Conservation (phyloP, 768 basidiomycete species). For the Austroboletus eburneus region DNA sequence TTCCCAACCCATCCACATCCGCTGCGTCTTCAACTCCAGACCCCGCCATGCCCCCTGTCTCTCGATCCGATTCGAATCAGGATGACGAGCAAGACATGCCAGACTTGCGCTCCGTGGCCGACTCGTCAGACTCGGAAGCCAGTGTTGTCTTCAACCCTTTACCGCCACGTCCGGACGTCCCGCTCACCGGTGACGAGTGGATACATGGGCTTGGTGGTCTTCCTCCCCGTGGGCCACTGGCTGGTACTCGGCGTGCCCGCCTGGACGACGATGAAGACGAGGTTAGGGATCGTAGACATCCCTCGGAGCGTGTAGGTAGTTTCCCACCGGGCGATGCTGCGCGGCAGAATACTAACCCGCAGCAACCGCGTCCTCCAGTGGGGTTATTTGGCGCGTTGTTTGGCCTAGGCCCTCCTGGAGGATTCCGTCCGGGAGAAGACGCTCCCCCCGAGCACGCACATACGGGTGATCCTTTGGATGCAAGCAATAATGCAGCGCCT, state of each 20-base stretch:
- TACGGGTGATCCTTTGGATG: slow-evolving; percentile 25
- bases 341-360: slow-evolving; percentile 22
- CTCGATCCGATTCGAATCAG: slow-evolving; percentile 2
- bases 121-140: slow-evolving; percentile 34
- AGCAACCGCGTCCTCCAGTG: slow-evolving; percentile 10
- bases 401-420: slow-evolving; percentile 14
- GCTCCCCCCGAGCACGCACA: slow-evolving; percentile 20
- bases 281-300: slow-evolving; percentile 59
- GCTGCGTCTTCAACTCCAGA: slow-evolving; percentile 3
- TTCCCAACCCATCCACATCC: slow-evolving; percentile 1
- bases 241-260: slow-evolving; percentile 45
- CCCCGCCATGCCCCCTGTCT: slow-evolving; percentile 4
- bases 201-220: slow-evolving; percentile 30
- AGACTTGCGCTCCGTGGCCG: slow-evolving; percentile 35
- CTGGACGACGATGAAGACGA: slow-evolving; percentile 62
- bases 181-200: slow-evolving; percentile 23
- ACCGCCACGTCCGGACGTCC: slow-evolving; percentile 9
- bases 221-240: slow-evolving; percentile 30
- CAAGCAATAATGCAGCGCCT: slow-evolving; percentile 20
- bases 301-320: slow-evolving; percentile 50
- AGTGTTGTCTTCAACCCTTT: slow-evolving; percentile 32
- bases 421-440: slow-evolving; percentile 12
- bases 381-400: slow-evolving; percentile 27
- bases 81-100: slow-evolving; percentile 41
- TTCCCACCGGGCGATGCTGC: slow-evolving; percentile 18